Base-by-base conservation (phyloP, 306 rosid species). In the Fragaria nilgerrensis region DNA sequence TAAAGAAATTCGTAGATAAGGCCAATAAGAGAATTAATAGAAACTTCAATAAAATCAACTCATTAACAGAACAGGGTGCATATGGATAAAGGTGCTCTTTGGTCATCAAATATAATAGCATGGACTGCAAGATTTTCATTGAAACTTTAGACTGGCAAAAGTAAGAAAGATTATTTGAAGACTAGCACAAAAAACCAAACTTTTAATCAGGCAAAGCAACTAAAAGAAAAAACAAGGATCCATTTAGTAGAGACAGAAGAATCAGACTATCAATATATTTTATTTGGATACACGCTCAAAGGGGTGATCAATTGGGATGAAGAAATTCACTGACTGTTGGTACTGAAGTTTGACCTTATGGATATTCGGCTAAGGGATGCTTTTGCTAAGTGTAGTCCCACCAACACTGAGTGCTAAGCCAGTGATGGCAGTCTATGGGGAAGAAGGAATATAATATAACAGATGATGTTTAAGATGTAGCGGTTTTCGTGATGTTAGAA, bases 1-100 rank as follows among this genome's bases (percentile, higher is more conserved):
- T 15, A 55, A 69, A 61, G 58, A 39, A 70, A 83, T 76, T 65
- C 81, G 66, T 53, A 70, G 71, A 58, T 25, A 50, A 25, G 47
- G 77, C 7, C 70, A 77, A 47, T 66, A 45, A 78, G 64, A 69
- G 17, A 66, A 56, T 61, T 36, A 67, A 64, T 23, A 13, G 34
- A 45, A 72, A 39, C 50, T 49, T 61, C 67, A 36, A 65, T 16
- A 64, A 65, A 36, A 17, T 41, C 15, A 63, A n/a, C 72, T 36
- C 70, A 44, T 44, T 6, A 48, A 74, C 17, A 3, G 14, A 73
- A 37, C 52, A 74, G 22, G 27, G 59, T 29, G 71, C 22, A 45
- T 43, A 43, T 22, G 10, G 29, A 29, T 16, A 6, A 19, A 62
- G 49, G 34, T 48, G 44, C 14, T 15, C 19, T 19, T 7, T 9